phyloP scores from a whole-genome alignment of 257 asterid species.

The Gardenia jasminoides region DNA sequence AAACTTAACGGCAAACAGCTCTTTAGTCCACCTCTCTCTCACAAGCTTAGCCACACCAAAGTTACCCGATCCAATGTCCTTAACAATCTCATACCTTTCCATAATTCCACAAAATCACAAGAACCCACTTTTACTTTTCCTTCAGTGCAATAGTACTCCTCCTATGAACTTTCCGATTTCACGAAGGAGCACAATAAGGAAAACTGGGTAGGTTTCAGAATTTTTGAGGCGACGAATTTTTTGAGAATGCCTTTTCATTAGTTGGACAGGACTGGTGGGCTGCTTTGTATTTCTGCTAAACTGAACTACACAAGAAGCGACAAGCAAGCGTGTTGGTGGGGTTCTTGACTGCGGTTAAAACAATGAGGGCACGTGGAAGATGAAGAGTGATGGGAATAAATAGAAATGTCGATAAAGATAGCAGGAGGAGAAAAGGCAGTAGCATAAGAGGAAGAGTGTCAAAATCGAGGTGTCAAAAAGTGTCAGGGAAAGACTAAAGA shows the following conservation, averaged over 20 bases:
- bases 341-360: constrained; percentile 10
- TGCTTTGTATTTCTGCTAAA: neutral
- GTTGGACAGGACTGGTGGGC: neutral
- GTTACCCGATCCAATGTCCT: constrained; percentile 65
- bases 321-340: neutral
- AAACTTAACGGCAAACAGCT: constrained; percentile 39
- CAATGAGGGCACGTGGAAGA: neutral
- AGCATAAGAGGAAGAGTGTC: neutral
- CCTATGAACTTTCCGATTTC: neutral
- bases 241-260: neutral
- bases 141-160: neutral
- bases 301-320: neutral
- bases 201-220: neutral
- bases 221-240: constrained; percentile 4
- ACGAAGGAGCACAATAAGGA: neutral
- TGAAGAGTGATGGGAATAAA: neutral
- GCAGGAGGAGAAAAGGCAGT: too few relatives aligned
- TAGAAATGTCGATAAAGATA: neutral
- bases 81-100: constrained; percentile 62
- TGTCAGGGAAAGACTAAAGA: neutral
- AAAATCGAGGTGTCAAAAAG: constrained; percentile 2
- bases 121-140: constrained; percentile 1
- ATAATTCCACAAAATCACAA: constrained; percentile 22
- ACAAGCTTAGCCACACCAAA: constrained; percentile 82
- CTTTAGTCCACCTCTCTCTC: constrained; percentile 32